A percentile compares a stretch with the other conserved stretches of the same genome.
phyloP scores from a whole-genome alignment of 495 filamentous ascomycete species.

The Aspergillus avenaceus region DNA sequence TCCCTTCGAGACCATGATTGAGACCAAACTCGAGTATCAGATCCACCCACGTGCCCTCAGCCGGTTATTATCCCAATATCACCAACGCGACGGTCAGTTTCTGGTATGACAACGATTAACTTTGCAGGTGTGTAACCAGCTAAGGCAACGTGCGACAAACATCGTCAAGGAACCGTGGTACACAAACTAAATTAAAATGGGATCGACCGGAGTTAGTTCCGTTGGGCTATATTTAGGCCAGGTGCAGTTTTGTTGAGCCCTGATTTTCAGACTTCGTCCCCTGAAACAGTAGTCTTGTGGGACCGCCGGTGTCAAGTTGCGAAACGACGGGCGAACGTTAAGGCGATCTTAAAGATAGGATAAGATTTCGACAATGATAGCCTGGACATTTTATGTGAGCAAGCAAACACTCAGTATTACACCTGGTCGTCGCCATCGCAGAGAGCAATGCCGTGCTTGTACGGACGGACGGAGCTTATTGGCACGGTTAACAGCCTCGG shows the following conservation, averaged over 20 bases:
- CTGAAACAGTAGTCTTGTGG: background rate
- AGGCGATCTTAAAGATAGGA: background rate
- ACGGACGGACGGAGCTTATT: too few species aligned
- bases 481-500: background rate
- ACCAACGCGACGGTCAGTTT: too few species aligned
- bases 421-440: background rate
- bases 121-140: background rate
- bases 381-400: too few species aligned
- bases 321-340: background rate
- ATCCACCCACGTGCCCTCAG: too few species aligned
- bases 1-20: too few species aligned
- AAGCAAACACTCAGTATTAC: too few species aligned
- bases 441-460: too few species aligned
- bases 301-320: background rate
- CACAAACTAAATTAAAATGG: background rate
- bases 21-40: too few species aligned
- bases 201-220: too few species aligned
- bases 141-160: background rate
- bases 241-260: too few species aligned
- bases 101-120: background rate
- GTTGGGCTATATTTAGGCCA: background rate
- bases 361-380: background rate
- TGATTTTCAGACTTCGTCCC: background rate
- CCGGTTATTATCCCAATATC: too few species aligned
- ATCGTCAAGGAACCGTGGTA: background rate